Evolutionary conservation across 768 basidiomycete species (phyloP).

Genomic region (Lactarius hatsudake): DNA sequence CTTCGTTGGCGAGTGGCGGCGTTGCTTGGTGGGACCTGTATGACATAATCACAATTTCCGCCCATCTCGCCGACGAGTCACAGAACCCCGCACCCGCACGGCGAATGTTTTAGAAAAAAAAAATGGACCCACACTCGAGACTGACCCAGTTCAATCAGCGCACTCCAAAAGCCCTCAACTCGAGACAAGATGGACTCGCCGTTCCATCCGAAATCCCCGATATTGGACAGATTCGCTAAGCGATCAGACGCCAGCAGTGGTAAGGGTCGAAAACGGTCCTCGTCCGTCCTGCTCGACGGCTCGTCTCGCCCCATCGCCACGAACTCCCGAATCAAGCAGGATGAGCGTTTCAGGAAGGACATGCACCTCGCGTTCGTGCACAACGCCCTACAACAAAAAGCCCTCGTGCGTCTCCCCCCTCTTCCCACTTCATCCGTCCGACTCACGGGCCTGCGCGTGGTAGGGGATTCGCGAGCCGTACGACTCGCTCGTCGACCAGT

Average conservation of each 20-base stretch:
- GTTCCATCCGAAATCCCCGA: constrained; percentile 36
- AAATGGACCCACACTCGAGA: constrained; percentile 73
- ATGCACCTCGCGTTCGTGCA: constrained; percentile 84
- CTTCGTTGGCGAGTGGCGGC: neutral
- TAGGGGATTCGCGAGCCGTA: constrained; percentile 77
- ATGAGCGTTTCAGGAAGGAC: constrained; percentile 72
- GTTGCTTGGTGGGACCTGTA: neutral
- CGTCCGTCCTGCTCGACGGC: constrained; percentile 28
- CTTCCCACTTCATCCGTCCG: constrained; percentile 15
- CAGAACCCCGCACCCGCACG: too few relatives aligned
- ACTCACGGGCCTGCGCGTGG: too few relatives aligned
- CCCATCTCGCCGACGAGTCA: too few relatives aligned
- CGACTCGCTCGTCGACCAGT: constrained; percentile 87
- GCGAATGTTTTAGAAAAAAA: constrained; percentile 32
- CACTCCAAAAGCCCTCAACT: constrained; percentile 53
- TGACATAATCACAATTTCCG: neutral
- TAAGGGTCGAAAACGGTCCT: constrained; percentile 4
- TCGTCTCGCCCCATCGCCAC: constrained; percentile 64
- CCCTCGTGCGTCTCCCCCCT: constrained; percentile 48
- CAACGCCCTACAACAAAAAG: constrained; percentile 74
- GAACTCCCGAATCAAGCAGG: constrained; percentile 74
- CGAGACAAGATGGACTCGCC: constrained; percentile 45
- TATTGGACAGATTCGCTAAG: constrained; percentile 47
- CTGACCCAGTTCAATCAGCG: constrained; percentile 74
- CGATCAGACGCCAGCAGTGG: constrained; percentile 13